These are phyloP conservation scores for Leccinum subgranulosum DNA, from an alignment of 768 basidiomycete species.

Conservation along the genomic window DNA sequence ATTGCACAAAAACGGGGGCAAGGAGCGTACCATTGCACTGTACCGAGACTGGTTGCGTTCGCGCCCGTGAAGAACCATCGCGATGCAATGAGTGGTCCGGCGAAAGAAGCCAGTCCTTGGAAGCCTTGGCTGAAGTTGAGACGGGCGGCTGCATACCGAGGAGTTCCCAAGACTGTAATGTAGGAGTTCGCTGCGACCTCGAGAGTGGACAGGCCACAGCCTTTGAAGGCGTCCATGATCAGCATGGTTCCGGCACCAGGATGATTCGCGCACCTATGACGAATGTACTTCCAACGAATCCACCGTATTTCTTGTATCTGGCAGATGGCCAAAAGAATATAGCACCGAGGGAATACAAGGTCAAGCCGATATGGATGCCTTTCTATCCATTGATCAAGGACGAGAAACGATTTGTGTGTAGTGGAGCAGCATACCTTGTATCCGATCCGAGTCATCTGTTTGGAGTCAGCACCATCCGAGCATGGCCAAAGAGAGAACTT, in stretches of 20 bases:
- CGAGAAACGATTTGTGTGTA: background rate
- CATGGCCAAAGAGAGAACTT: conserved; percentile 8
- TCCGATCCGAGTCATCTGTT: conserved; percentile 56
- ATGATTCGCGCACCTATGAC: conserved; percentile 47
- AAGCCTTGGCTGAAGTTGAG: conserved; percentile 80
- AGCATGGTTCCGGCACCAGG: background rate
- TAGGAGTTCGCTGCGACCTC: conserved; percentile 83
- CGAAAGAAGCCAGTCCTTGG: conserved; percentile 72
- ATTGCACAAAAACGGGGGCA: background rate
- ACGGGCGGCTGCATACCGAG: conserved; percentile 68
- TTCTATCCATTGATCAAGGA: conserved; percentile 31
- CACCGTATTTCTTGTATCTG: conserved; percentile 61
- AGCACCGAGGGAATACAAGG: conserved; percentile 61
- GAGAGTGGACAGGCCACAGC: conserved; percentile 63
- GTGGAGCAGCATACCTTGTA: conserved; percentile 51
- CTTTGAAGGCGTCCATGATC: conserved; percentile 22
- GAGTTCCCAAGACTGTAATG: conserved; percentile 64
- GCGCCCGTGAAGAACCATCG: conserved; percentile 69
- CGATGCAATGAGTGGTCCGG: conserved; percentile 72
- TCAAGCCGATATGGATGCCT: conserved; percentile 62
- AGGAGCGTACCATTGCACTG: conserved; percentile 56
- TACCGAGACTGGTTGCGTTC: conserved; percentile 59
- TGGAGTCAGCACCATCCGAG: background rate
- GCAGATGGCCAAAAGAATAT: conserved; percentile 81
- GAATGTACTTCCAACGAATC: conserved; percentile 73